A percentile compares a stretch with the other conserved stretches of the same genome.
Conservation (phyloP, 495 filamentous ascomycete species). For the Chaetomidium leptoderma region DNA sequence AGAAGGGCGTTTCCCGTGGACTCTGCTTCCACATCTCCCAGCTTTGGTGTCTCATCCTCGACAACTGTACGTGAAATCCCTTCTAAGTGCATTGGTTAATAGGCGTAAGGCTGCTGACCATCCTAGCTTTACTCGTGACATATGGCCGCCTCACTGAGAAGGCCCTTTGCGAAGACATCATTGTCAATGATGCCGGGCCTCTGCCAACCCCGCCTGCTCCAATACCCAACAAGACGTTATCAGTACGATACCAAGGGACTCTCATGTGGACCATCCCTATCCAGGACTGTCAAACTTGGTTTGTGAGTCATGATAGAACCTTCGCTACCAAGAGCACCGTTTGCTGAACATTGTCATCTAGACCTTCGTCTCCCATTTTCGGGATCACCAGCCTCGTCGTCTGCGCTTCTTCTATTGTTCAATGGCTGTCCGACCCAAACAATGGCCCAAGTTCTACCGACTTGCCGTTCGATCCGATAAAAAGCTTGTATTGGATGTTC, state of each 20-base stretch:
- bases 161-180: constrained; percentile 15
- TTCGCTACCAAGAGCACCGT: not conserved
- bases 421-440: constrained; percentile 18
- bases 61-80: constrained; percentile 28
- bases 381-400: constrained; percentile 33
- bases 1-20: constrained; percentile 21
- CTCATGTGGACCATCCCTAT: constrained; percentile 23
- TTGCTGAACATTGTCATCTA: constrained; percentile 16
- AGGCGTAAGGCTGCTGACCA: not conserved
- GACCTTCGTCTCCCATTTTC: constrained; percentile 34
- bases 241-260: constrained; percentile 8
- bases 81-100: not conserved
- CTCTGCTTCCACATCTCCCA: constrained; percentile 41
- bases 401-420: constrained; percentile 25
- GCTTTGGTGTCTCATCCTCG: constrained; percentile 37
- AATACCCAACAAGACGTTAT: constrained; percentile 1
- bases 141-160: constrained; percentile 26
- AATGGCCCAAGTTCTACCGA: constrained; percentile 32
- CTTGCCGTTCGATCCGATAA: constrained; percentile 14
- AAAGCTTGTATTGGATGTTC: constrained; percentile 13
- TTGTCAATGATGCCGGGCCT: constrained; percentile 9
- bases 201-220: not conserved
- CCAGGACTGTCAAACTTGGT: constrained; percentile 35
- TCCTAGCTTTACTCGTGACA: constrained; percentile 28
- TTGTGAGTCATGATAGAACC: constrained; percentile 24